phyloP scores from a whole-genome alignment of 2,329 filamentous ascomycete genomes.

The Neurospora sp. region DNA sequence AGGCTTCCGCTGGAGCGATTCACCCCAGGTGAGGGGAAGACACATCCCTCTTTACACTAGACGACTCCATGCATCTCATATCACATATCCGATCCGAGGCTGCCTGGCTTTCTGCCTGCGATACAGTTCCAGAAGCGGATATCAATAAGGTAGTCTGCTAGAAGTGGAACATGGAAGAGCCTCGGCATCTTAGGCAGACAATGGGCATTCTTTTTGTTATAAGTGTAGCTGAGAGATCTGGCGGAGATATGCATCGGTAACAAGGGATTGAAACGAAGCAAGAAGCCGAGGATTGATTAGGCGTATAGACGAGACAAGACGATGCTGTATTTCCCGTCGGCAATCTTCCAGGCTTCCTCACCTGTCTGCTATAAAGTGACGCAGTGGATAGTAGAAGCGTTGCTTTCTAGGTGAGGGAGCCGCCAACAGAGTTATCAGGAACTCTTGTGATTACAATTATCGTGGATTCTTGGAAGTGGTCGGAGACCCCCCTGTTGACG shows the following conservation, averaged over 20 bases:
- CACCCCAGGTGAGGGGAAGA: not conserved
- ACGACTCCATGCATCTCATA: not conserved
- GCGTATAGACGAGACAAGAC: not conserved
- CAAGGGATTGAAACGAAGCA: not conserved
- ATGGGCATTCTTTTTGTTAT: not conserved
- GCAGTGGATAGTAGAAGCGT: not conserved
- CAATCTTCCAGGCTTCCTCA: not conserved
- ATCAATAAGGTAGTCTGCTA: not conserved
- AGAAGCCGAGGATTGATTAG: not conserved
- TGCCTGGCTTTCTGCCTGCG: not conserved
- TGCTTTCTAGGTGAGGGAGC: not conserved
- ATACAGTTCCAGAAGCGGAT: not conserved
- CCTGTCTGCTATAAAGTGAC: not conserved
- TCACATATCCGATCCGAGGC: not conserved
- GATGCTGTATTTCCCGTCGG: not conserved
- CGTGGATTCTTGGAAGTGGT: not conserved
- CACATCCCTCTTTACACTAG: not conserved
- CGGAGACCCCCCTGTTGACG: not conserved
- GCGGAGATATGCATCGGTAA: not conserved
- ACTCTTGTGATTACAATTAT: not conserved
- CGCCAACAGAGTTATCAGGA: not conserved
- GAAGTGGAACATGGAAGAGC: not conserved
- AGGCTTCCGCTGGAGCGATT: not conserved
- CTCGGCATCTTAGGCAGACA: not conserved
- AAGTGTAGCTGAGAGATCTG: not conserved